Percentiles rank a stretch among this genome's conserved stretches.
phyloP scores from a whole-genome alignment of 805 yeast species.

The Cyberlindnera lachancei region DNA sequence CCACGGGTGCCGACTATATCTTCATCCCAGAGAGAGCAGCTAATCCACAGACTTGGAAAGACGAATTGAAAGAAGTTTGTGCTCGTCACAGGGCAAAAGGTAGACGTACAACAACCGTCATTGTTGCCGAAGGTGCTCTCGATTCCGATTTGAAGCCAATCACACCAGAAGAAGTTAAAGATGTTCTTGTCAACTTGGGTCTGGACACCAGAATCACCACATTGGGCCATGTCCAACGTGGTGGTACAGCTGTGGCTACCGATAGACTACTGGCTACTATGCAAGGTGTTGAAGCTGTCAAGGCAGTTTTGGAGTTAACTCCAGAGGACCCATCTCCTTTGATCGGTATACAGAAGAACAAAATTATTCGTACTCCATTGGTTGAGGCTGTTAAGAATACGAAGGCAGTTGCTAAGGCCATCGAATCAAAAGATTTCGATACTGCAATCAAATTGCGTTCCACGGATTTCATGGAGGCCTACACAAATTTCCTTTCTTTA shows the following conservation, averaged over 20 bases:
- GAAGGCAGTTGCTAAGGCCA: conserved; percentile 85
- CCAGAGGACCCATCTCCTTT: conserved; percentile 92
- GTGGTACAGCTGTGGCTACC: conserved; percentile 95
- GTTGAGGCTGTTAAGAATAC: conserved; percentile 88
- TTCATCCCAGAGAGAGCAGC: conserved; percentile 95
- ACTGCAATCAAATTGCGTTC: conserved; percentile 85
- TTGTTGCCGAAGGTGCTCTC: conserved; percentile 97
- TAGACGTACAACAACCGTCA: conserved; percentile 88
- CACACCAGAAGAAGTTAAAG: conserved; percentile 71
- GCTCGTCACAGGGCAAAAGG: conserved; percentile 78
- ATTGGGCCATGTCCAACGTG: conserved; percentile 96
- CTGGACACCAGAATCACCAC: conserved; percentile 93
- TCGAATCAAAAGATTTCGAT: conserved; percentile 68
- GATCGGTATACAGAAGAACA: conserved; percentile 85
- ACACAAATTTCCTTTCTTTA: conserved; percentile 60
- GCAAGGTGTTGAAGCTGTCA: conserved; percentile 97
- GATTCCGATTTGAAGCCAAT: conserved; percentile 76
- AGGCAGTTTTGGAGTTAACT: conserved; percentile 81
- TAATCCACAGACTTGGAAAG: conserved; percentile 63
- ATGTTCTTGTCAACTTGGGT: conserved; percentile 76
- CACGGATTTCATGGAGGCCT: conserved; percentile 77
- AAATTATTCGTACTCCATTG: conserved; percentile 75
- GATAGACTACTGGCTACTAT: conserved; percentile 88
- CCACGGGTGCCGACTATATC: conserved; percentile 92
- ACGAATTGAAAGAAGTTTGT: conserved; percentile 69